Evolutionary conservation across 192 early-diverging fungal genomes (phyloP).

Genomic region (Jimgerdemannia lactiflua): DNA sequence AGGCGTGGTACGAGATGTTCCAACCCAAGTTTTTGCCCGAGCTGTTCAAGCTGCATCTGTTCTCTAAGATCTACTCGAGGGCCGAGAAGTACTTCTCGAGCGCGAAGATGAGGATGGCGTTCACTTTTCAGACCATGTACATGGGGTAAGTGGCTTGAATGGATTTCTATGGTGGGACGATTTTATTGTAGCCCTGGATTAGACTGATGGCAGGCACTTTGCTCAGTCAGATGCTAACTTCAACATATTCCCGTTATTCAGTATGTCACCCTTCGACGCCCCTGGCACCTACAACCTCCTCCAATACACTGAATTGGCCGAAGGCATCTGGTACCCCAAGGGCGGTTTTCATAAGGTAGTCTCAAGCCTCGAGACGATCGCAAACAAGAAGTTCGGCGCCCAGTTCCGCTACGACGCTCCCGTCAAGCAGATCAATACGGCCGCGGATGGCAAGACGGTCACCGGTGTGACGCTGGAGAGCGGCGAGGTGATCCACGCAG

Average conservation of each 20-base stretch:
- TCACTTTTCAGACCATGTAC: constrained; percentile 64
- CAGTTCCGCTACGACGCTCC: constrained; percentile 36
- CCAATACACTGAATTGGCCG: constrained; percentile 52
- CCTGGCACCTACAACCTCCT: constrained; percentile 54
- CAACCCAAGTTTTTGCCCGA: constrained; percentile 33
- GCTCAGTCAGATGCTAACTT: too few species aligned
- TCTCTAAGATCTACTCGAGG: constrained; percentile 36
- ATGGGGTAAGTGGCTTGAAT: constrained; percentile 43
- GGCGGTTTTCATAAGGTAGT: constrained; percentile 56
- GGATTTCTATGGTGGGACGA: neutral
- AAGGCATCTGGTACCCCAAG: constrained; percentile 53
- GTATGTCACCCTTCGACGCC: constrained; percentile 59
- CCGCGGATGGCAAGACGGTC: constrained; percentile 13
- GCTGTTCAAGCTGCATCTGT: constrained; percentile 41
- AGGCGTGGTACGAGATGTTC: constrained; percentile 37
- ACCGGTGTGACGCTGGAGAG: constrained; percentile 47
- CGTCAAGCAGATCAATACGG: constrained; percentile 41
- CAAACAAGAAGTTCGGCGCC: constrained; percentile 33
- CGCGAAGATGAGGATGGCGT: constrained; percentile 53
- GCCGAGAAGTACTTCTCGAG: constrained; percentile 39
- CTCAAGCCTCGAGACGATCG: constrained; percentile 36
- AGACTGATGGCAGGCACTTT: too few species aligned
- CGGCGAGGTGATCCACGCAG: constrained; percentile 39
- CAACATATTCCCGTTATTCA: neutral
- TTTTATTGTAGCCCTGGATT: neutral